Percentiles rank a stretch among this genome's conserved stretches.
Evolutionary conservation across 306 rosid species (phyloP).

Genomic region (Cucumis sativus): Cucumber_9930_V3 NC_026657.2:38156501-38157000

Average conservation of each 20-base stretch:
- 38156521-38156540: neutral
- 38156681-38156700: constrained; percentile 49
- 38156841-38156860: constrained; percentile 58
- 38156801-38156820: constrained; percentile 61
- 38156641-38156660: constrained; percentile 20
- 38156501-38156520: constrained; percentile 11
- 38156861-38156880: constrained; percentile 34
- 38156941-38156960: no score
- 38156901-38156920: constrained; percentile 35
- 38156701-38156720: constrained; percentile 33
- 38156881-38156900: constrained; percentile 51
- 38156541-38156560: no score
- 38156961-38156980: no score
- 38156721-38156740: constrained; percentile 35
- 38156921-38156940: no score
- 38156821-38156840: constrained; percentile 65
- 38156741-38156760: constrained; percentile 49
- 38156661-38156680: constrained; percentile 18
- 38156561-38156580: no score
- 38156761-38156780: constrained; percentile 45
- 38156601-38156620: no score
- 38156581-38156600: no score
- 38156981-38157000: no score
- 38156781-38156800: constrained; percentile 38
- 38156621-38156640: neutral